Conservation (phyloP, 1,284 basidiomycete species). For the Boletellus deceptivus region DNA sequence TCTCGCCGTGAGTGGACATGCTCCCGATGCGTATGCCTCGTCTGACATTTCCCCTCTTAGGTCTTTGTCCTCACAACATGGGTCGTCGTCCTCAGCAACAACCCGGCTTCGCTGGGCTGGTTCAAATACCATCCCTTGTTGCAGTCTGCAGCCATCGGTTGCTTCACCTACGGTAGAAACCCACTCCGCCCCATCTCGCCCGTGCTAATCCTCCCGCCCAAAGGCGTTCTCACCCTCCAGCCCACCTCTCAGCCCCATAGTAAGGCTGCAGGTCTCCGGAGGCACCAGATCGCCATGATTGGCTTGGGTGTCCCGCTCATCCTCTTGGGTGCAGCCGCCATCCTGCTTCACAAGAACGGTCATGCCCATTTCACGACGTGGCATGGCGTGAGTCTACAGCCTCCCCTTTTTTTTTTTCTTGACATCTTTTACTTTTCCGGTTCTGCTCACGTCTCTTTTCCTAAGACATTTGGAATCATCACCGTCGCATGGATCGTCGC, state of each 20-base stretch:
- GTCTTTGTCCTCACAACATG: conserved; percentile 48
- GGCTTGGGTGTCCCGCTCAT: conserved; percentile 53
- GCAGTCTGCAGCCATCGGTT: conserved; percentile 52
- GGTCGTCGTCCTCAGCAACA: conserved; percentile 48
- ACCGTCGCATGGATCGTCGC: conserved; percentile 52
- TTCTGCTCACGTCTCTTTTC: conserved; percentile 1
- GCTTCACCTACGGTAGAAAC: conserved; percentile 57
- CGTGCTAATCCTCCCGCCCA: not conserved
- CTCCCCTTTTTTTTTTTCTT: not conserved
- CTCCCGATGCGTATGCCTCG: not conserved
- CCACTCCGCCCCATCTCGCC: not conserved
- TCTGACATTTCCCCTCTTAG: conserved; percentile 32
- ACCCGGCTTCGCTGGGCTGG: conserved; percentile 51
- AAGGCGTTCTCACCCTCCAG: conserved; percentile 44
- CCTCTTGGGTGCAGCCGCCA: conserved; percentile 50
- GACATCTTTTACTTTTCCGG: not conserved
- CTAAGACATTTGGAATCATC: conserved; percentile 55
- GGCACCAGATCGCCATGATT: conserved; percentile 62
- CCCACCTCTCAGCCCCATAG: conserved; percentile 65
- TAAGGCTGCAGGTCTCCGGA: conserved; percentile 60
- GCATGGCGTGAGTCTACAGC: conserved; percentile 56
- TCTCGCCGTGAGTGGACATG: conserved; percentile 17
- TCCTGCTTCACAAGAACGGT: conserved; percentile 54
- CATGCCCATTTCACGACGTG: conserved; percentile 60
- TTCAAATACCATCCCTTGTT: conserved; percentile 65